Evolutionary conservation across 2,329 filamentous ascomycete species (phyloP).

Genomic region (Arthrinium phaeospermum): DNA sequence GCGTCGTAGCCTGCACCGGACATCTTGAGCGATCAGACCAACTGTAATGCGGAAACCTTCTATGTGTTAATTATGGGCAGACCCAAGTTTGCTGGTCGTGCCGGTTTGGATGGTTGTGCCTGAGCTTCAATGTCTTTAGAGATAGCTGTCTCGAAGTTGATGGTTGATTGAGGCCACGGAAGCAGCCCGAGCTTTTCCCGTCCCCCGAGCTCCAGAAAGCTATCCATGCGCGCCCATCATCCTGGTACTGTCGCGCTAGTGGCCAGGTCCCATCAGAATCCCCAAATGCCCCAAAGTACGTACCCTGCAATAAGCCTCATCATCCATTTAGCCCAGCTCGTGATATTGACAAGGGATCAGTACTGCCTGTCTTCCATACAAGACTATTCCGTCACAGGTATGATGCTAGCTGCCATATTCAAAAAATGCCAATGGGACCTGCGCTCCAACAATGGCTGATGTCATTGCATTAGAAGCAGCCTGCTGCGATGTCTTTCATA

Average conservation of each 20-base stretch:
- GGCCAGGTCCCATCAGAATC: not conserved
- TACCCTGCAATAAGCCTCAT: not conserved
- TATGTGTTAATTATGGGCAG: not conserved
- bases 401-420: not conserved
- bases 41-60: not conserved
- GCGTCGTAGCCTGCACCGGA: constrained; percentile 93
- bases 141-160: constrained; percentile 13
- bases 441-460: not conserved
- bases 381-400: not conserved
- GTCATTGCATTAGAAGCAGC: not conserved
- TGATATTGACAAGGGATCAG: not conserved
- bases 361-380: not conserved
- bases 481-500: not conserved
- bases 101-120: constrained; percentile 14
- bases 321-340: not conserved
- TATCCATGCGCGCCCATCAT: constrained; percentile 1
- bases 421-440: too few species aligned
- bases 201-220: not conserved
- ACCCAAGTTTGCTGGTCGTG: not conserved
- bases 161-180: constrained; percentile 33
- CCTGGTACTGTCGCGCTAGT: not conserved
- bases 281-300: not conserved
- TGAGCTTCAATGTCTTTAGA: constrained; percentile 18
- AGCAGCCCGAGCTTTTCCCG: constrained; percentile 37
- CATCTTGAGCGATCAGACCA: constrained; percentile 54